Evolutionary conservation across 139 green algal genomes (phyloP), one percentile per base, ranked within the genome.

Genomic region (Raphidocelis subcapitata): DNA sequence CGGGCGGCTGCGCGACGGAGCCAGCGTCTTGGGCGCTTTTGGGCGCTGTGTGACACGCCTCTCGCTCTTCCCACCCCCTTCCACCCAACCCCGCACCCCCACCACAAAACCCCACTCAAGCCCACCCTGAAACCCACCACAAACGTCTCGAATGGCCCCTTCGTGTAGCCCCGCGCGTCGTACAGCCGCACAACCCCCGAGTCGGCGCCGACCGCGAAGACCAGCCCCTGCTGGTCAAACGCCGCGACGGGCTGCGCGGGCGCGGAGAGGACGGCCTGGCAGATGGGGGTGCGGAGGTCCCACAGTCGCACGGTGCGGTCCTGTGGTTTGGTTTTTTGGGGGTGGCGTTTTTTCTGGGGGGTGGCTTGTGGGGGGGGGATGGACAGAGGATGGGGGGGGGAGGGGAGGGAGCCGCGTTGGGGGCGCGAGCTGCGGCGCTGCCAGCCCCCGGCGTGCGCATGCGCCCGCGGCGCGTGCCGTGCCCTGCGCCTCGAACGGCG

Each of bases 111-210:
- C 24, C 15, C 28, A 65, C 24, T 15, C n/a, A 21, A 20, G 16
- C 23, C 8, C 24, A 8, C n/a, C 55, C 55, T 15, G n/a, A 20
- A 14, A 16, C 83, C 37, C 47, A 94, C 86, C 55, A 74, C 66
- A 73, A 97, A 97, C 0, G 85, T 87, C 52, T 90, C 82, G 77
- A 98, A 98, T 24, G 94, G 91, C 1, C 93, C 93, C 41, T 89
- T 75, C 24, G 86, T 79, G 65, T 94, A 97, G 24, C 85, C 86
- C 21, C 83, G 73, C 3, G 86, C 79, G 67, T 97, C 94, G 78
- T 95, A 98, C 55, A 98, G 84, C 81, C 94, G 93, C 18, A 97
- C 73, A 21, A 94, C 67, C 10, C 92, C 90, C 5, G 73, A 82
- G 33, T 93, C 85, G 0, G 84, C 82, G 0, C 83, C 92, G 44